These are phyloP conservation scores for Arthrobotrys pseudoclavata DNA, from an alignment of 2,329 filamentous ascomycete genomes.

Conservation along the genomic window DNA sequence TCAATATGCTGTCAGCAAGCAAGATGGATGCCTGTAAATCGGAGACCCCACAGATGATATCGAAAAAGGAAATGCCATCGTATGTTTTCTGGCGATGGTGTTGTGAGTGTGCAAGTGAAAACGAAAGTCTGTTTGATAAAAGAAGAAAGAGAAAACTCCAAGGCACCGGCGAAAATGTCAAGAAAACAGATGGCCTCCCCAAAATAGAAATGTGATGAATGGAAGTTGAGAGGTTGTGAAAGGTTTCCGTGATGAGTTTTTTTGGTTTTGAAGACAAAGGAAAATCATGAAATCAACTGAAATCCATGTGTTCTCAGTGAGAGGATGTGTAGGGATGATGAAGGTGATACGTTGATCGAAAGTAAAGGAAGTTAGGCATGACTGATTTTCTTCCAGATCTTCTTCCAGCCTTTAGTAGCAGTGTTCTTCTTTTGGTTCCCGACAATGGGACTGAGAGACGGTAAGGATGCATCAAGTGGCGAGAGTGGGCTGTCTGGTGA, in stretches of 20 bases:
- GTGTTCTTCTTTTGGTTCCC: conserved; percentile 33
- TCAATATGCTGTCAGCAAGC: conserved; percentile 44
- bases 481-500: conserved; percentile 47
- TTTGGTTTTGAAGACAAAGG: conserved; percentile 51
- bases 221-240: conserved; percentile 12
- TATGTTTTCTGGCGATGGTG: conserved; percentile 50
- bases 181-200: conserved; percentile 32
- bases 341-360: conserved; percentile 33
- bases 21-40: conserved; percentile 23
- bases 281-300: conserved; percentile 44
- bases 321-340: conserved; percentile 20
- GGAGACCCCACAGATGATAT: conserved; percentile 31
- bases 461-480: conserved; percentile 14
- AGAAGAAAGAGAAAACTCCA: conserved; percentile 45
- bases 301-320: conserved; percentile 6
- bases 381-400: conserved; percentile 60
- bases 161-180: conserved; percentile 41
- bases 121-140: conserved; percentile 25
- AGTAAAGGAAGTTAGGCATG: conserved; percentile 19
- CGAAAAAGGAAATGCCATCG: conserved; percentile 46
- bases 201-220: conserved; percentile 38
- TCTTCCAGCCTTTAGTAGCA: conserved; percentile 50
- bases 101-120: conserved; percentile 19
- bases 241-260: conserved; percentile 1
- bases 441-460: conserved; percentile 23